Conservation (phyloP, 2,329 filamentous ascomycete genomes). For the Colletotrichum abscissum region DNA sequence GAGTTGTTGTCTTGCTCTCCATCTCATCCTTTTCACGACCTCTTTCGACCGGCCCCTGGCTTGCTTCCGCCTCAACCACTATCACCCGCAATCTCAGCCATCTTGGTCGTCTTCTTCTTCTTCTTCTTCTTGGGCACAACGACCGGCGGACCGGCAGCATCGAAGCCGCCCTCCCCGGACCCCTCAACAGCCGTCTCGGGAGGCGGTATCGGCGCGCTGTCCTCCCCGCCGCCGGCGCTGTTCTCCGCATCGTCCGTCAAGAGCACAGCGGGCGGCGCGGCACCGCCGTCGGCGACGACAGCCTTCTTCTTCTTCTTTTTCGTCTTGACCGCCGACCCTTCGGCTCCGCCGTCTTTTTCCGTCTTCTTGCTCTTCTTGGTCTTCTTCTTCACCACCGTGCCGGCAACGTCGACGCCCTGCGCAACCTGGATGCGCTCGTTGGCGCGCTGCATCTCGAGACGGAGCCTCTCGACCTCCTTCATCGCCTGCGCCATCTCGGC, state of each 20-base stretch:
- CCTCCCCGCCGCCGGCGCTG: conserved; percentile 22
- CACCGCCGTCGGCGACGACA: conserved; percentile 33
- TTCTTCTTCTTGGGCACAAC: conserved; percentile 54
- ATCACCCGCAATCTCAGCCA: conserved; percentile 31
- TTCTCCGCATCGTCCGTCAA: conserved; percentile 35
- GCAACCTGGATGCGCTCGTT: conserved; percentile 80
- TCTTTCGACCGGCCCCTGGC: neutral
- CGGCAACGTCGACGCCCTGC: conserved; percentile 74
- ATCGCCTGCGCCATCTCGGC: conserved; percentile 90
- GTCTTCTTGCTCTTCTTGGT: conserved; percentile 70
- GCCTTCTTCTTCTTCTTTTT: conserved; percentile 62
- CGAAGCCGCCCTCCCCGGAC: neutral
- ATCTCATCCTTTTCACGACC: neutral
- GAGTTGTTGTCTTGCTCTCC: neutral
- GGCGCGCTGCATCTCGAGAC: conserved; percentile 89
- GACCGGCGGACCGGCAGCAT: conserved; percentile 15
- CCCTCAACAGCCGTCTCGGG: neutral
- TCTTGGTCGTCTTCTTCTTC: conserved; percentile 47
- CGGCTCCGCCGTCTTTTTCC: conserved; percentile 24
- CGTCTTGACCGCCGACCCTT: conserved; percentile 48
- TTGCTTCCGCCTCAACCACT: neutral
- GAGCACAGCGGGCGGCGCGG: conserved; percentile 42
- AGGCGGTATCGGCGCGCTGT: neutral
- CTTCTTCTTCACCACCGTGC: conserved; percentile 74
- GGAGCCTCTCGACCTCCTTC: conserved; percentile 85